A percentile compares a stretch with the other conserved stretches of the same genome.
Conservation (phyloP, 768 basidiomycete genomes). For the Lactarius deliciosus region DNA sequence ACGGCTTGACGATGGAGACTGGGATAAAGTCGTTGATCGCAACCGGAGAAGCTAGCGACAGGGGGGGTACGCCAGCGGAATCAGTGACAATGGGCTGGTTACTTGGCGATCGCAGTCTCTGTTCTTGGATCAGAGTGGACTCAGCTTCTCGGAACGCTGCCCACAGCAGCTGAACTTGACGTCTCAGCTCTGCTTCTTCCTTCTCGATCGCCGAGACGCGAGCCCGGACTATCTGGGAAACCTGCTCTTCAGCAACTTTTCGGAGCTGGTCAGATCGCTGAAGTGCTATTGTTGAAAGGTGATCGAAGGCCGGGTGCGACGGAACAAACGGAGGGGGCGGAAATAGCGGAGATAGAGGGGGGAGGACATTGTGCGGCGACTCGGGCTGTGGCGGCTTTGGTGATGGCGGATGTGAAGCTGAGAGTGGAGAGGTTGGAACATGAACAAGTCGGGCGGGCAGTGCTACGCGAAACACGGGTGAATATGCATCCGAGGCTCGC, state of each 20-base stretch:
- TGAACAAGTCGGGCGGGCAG: constrained; percentile 30
- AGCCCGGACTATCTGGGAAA: constrained; percentile 50
- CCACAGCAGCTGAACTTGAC: constrained; percentile 66
- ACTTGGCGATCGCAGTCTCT: constrained; percentile 31
- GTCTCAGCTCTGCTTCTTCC: constrained; percentile 52
- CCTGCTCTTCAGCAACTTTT: constrained; percentile 55
- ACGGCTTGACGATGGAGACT: constrained; percentile 40
- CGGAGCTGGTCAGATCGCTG: constrained; percentile 55
- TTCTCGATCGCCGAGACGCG: constrained; percentile 57
- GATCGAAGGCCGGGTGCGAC: constrained; percentile 66
- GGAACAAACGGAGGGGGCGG: constrained; percentile 77
- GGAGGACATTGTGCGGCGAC: constrained; percentile 42
- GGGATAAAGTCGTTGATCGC: constrained; percentile 61
- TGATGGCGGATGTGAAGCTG: constrained; percentile 20
- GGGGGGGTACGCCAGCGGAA: constrained; percentile 1
- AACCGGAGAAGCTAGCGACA: constrained; percentile 32
- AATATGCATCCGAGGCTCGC: constrained; percentile 40
- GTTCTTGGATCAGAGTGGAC: constrained; percentile 44
- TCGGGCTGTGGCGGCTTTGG: constrained; percentile 10
- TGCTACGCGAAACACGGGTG: constrained; percentile 34
- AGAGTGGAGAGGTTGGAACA: constrained; percentile 7
- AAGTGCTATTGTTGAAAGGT: constrained; percentile 59
- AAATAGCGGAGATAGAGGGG: constrained; percentile 59
- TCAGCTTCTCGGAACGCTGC: constrained; percentile 51
- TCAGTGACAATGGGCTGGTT: constrained; percentile 9